Evolutionary conservation across 805 yeast genomes (phyloP), one percentile per base, ranked within the genome.

Genomic region (Starmerella riodocensis): DNA sequence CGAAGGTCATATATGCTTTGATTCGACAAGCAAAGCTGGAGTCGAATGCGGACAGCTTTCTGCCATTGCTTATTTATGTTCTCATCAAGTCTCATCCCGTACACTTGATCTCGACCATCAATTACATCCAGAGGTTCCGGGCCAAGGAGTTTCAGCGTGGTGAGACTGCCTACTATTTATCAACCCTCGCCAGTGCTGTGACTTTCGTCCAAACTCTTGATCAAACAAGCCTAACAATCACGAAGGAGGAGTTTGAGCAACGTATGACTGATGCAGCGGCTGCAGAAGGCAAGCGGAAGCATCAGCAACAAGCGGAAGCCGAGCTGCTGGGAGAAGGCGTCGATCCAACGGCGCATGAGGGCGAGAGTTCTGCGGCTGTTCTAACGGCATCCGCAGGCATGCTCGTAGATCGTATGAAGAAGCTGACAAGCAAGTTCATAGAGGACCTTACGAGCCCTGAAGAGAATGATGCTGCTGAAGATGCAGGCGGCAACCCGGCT

Each of bases 41-140:
- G 42, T 88, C 81, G 50, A 86, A 85, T 49, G 99, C 99, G 0
- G 99, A 91, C 60, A 74, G 81, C 28, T 91, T 91, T 58, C 70
- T 91, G n/a, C 98, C 99, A 0, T 57, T 88, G 30, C 63, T 91
- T 37, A 84, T 91, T 20, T 78, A 76, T 49, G 79, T 88, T 9
- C 70, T 86, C 2, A 57, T 88, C 33, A 76, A 75, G 50, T 74
- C 88, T 1, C 72, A 73, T 40, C 74, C 84, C 1, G 62, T 62
- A 29, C 61, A 74, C 48, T 59, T 91, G n/a, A 68, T 73, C 13
- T 81, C 94, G 8, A 88, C 88, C 54, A 60, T 86, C 43, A 73
- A 71, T 43, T 91, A 84, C 58, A 83, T 91, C 48, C 94, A 85
- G 56, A 65, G 91, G 37, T 91, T 80, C 57, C 63, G 97, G 48